Conservation (phyloP, 176 grass and related monocot genomes). For the Eleusine coracana region DNA sequence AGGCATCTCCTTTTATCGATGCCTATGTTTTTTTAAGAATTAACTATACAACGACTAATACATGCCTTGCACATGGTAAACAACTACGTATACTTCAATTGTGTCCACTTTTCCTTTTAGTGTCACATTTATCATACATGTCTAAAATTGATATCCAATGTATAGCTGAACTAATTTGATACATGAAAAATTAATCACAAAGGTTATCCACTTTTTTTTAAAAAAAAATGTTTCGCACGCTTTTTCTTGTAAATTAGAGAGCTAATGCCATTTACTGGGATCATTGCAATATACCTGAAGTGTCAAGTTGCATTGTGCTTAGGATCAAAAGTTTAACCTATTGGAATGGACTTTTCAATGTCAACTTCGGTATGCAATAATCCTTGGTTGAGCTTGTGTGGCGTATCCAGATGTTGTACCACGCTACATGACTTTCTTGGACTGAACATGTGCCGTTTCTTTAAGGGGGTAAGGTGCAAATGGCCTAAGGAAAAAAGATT, state of each 20-base stretch:
- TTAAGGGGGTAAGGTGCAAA: constrained; percentile 44
- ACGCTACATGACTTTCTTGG: background rate
- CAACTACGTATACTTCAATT: background rate
- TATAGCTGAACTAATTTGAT: background rate
- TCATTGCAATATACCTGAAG: background rate
- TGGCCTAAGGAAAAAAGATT: constrained; percentile 26
- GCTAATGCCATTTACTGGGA: background rate
- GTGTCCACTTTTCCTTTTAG: background rate
- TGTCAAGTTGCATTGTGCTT: background rate
- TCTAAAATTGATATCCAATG: background rate
- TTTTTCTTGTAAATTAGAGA: background rate
- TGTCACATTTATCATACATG: background rate
- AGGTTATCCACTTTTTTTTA: background rate
- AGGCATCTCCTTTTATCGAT: background rate
- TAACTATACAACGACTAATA: no score
- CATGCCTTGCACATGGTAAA: background rate
- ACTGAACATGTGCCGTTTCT: constrained; percentile 37
- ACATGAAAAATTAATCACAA: background rate
- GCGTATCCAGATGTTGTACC: constrained; percentile 10
- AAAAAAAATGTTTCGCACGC: fast-evolving
- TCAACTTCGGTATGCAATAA: constrained; percentile 6
- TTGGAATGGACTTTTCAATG: background rate
- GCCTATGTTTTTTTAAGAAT: background rate
- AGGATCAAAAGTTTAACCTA: constrained; percentile 5
- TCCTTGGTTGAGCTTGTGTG: background rate